phyloP scores from a whole-genome alignment of 192 early-diverging fungal genomes.

The Coemansia biformis region DNA sequence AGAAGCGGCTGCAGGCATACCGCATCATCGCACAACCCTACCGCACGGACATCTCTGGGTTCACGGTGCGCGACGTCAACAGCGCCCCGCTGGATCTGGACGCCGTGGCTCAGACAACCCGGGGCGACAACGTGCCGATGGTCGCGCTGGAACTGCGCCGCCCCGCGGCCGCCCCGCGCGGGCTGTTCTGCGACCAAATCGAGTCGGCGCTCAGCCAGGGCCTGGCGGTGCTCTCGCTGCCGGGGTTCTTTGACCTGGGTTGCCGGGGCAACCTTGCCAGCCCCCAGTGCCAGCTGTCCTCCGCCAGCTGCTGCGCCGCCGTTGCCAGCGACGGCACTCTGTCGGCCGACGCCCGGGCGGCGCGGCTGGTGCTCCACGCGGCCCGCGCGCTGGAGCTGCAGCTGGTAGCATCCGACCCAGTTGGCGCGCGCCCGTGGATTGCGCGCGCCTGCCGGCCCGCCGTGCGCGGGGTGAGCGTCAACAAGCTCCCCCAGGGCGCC shows the following conservation, averaged over 20 bases:
- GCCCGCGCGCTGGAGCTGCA: slow-evolving; percentile 35
- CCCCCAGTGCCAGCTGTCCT: slow-evolving; percentile 2
- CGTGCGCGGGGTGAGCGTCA: slow-evolving; percentile 26
- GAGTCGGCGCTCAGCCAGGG: slow-evolving; percentile 45
- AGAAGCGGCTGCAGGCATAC: slow-evolving; percentile 26
- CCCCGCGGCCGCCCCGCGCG: background rate
- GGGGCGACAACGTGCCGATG: slow-evolving; percentile 39
- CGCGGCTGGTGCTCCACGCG: slow-evolving; percentile 21
- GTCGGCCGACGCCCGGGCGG: slow-evolving; percentile 22
- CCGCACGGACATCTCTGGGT: slow-evolving; percentile 29
- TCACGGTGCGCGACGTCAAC: slow-evolving; percentile 23
- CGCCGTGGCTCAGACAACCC: slow-evolving; percentile 15
- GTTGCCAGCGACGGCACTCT: slow-evolving; percentile 23
- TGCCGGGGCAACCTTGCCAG: slow-evolving; percentile 29
- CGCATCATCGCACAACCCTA: slow-evolving; percentile 28
- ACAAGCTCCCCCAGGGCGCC: slow-evolving; percentile 6
- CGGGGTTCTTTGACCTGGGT: slow-evolving; percentile 20
- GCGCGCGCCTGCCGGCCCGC: slow-evolving; percentile 17
- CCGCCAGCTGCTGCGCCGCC: slow-evolving; percentile 5
- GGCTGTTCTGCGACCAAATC: slow-evolving; percentile 26
- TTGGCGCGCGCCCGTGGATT: slow-evolving; percentile 41
- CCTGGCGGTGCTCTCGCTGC: slow-evolving; percentile 35
- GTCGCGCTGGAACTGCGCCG: slow-evolving; percentile 27
- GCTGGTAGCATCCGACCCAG: slow-evolving; percentile 25
- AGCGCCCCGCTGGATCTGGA: slow-evolving; percentile 17